Evolutionary conservation across 2,329 filamentous ascomycete species (phyloP), one percentile per base, ranked within the genome.

Genomic region (Diaporthe sp.): DNA sequence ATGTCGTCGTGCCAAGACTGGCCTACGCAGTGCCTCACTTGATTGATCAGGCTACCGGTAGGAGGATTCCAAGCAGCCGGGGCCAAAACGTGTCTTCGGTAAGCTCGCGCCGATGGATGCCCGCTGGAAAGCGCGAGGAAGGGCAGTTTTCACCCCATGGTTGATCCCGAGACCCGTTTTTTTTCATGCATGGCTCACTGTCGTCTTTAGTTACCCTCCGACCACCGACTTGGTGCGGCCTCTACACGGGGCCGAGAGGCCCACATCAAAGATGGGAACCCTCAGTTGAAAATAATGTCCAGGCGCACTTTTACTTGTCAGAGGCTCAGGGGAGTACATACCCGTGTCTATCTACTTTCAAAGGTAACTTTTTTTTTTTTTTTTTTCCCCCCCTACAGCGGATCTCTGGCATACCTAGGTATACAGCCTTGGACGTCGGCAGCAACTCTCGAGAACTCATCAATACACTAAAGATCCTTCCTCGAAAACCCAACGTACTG

Each of bases 191-290:
- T 17, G 8, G 15, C 28, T n/a, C 28, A 31, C 19, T 37, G 44
- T 67, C 61, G 61, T 49, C 44, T 37, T n/a, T 37, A 31, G 44
- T n/a, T 51, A 34, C 6, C 61, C 44, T 37, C 61, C 61, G 61
- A 67, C 61, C 61, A n/a, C 61, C 61, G 61, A 67, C 61, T 34
- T 51, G 28, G 9, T 67, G 44, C 61, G 61, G 61, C 31, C 28
- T 67, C 44, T 51, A 51, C 25, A 67, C 28, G 61, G 61, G 28
- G 10, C 61, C 61, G 61, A 65, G 4, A 46, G 61, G 42, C 28
- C 61, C 60, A 46, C 42, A 9, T 65, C n/a, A 13, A 22, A 49
- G 25, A 49, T 44, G 60, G 7, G 15, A 31, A 34, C 5, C 25
- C 25, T n/a, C 61, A 3, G 51, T 67, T 49, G 28, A 37, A 49